Base-by-base conservation (phyloP, 257 asterid species). In the Solanum dulcamara region DNA sequence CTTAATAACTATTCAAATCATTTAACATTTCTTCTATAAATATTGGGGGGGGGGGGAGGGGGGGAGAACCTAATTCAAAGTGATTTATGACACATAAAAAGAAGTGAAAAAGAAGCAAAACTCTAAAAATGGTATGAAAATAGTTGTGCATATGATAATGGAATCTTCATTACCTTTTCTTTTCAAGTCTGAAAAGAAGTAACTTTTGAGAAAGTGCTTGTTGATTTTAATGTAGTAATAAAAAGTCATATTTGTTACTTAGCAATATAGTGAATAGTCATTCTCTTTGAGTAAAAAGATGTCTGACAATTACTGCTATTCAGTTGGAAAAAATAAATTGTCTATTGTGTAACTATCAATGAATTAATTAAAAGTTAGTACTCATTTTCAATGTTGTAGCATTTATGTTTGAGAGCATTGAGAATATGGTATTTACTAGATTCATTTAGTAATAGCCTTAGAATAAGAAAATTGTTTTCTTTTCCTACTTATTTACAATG, bases 31-130 rank as follows among this genome's bases (percentile, higher is more conserved):
- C 3, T 79, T 79, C 20, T 4, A 79, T 10, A 83, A 64, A 18
- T 5, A 60, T 7, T 33, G 10, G 74, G 87, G 48, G 18, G 85
- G 81, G 86, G 28, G 59, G 88, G 79, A 7, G 74, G 87, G 48
- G 18, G 85, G 81, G 86, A 33, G 59, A 89, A 81, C 93, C 87
- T 85, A 67, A 85, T 81, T 60, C 64, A 28, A 28, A 77, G 38
- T 77, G 44, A 75, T 6, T 12, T 62, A 64, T 44, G 59, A 10
- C 77, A 85, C 77, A 85, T 82, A 74, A 85, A 87, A 84, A 88
- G 88, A 90, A 86, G 88, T 87, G 89, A 89, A 88, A 89, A 88
- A 71, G 40, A 74, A 20, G 40, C 79, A 74, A 86, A 14, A 48
- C 18, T 79, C 87, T 55, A 60, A 70, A 67, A 72, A 46, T 40